Percentiles rank a stretch among this genome's conserved stretches.
Evolutionary conservation across 768 basidiomycete species (phyloP).

Genomic region (Lepiota brunneoincarnata): DNA sequence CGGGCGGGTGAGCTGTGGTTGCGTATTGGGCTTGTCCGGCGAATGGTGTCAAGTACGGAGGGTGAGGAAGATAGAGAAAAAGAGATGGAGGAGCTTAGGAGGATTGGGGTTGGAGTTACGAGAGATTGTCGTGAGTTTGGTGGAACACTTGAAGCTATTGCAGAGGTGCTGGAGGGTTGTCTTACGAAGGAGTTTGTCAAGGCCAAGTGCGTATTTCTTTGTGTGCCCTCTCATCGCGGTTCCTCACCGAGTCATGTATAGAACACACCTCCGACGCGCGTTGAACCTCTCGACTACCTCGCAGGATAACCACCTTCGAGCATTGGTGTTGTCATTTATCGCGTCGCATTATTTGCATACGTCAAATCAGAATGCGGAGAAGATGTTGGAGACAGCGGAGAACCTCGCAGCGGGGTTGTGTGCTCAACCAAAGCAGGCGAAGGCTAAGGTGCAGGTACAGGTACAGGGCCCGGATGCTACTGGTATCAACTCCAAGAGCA

Average conservation of each 20-base stretch:
- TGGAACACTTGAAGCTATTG: slow-evolving; percentile 53
- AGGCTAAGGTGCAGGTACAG: background rate
- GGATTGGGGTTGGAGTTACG: slow-evolving; percentile 34
- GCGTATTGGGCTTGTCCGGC: slow-evolving; percentile 23
- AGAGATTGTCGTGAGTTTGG: slow-evolving; percentile 48
- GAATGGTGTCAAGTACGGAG: background rate
- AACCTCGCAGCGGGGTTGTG: slow-evolving; percentile 73
- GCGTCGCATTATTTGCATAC: slow-evolving; percentile 74
- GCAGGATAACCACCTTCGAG: slow-evolving; percentile 72
- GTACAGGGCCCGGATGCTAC: too few species aligned
- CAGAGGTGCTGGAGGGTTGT: slow-evolving; percentile 52
- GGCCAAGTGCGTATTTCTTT: slow-evolving; percentile 50
- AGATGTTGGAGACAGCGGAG: slow-evolving; percentile 65
- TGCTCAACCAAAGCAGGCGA: slow-evolving; percentile 29
- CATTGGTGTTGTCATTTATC: slow-evolving; percentile 63
- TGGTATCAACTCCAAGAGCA: too few species aligned
- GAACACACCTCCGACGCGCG: slow-evolving; percentile 57
- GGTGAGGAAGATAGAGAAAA: slow-evolving; percentile 10
- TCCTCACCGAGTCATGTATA: slow-evolving; percentile 19
- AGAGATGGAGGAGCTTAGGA: slow-evolving; percentile 25
- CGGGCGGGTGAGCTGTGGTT: slow-evolving; percentile 33
- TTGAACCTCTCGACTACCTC: slow-evolving; percentile 54
- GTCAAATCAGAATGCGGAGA: slow-evolving; percentile 61
- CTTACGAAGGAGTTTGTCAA: slow-evolving; percentile 52
- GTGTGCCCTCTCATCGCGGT: slow-evolving; percentile 12